Base-by-base conservation (phyloP, 495 filamentous ascomycete genomes). In the Parathielavia appendiculata region DNA sequence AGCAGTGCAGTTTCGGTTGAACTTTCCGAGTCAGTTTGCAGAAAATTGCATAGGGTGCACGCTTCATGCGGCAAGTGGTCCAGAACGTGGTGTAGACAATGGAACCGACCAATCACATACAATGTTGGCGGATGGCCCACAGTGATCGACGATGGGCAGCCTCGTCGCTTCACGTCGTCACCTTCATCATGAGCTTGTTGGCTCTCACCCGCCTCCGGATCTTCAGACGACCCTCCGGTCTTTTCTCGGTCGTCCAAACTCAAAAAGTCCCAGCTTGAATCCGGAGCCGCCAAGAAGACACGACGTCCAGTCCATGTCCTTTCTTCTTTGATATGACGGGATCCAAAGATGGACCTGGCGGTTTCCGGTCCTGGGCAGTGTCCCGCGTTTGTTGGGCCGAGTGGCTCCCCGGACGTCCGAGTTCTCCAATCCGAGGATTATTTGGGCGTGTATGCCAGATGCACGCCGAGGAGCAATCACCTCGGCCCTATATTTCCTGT, bases 381-480 rank as follows among this genome's bases (percentile, higher is more conserved):
- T 23, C 51, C 1, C 2, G 40, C 8, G 36, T 35, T 41, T 26
- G 52, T 41, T 26, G 52, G 32, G 14, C 22, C 10, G 11, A 11
- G 26, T 30, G 41, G 17, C 32, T 56, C 38, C 19, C 17, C 22
- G n/a, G 19, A 40, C 9, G 1, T 19, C 22, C 53, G 17, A 1
- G 41, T 16, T 39, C 43, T 26, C 51, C 26, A 17, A 41, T 56
- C 53, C 41, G 53, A 47, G 30, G 53, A 26, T 22, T 41, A 6
- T 30, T 6, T 30, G 41, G 43, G 43, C 36, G 52, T 43, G 19
- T 20, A 45, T 46, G 43, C 53, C 38, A 13, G 6, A 26, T 46
- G 35, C 50, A 39, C 26, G 20, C 26, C 13, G 13, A 26, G 50
- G 23, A 30, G 26, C 12, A 17, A 41, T 12, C 19, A 16, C 14